Conservation (phyloP, 2,329 filamentous ascomycete genomes). For the Camptophora hylomeconis region DNA sequence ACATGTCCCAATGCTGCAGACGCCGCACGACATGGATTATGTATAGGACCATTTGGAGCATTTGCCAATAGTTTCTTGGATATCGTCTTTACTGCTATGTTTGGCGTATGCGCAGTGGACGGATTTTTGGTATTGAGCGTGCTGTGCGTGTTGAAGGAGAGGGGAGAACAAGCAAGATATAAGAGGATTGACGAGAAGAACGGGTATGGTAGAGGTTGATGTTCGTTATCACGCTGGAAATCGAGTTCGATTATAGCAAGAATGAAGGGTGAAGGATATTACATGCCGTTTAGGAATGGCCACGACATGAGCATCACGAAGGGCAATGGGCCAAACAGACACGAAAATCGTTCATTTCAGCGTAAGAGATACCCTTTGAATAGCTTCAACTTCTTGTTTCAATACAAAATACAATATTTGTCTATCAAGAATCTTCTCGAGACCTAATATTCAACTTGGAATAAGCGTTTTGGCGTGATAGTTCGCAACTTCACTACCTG, state of each 20-base stretch:
- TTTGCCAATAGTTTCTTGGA: constrained; percentile 63
- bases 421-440: too few species aligned
- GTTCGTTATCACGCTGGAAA: neutral
- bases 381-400: too few species aligned
- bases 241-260: neutral
- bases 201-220: constrained; percentile 40
- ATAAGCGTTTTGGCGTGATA: too few species aligned
- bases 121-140: constrained; percentile 55
- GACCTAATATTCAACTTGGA: too few species aligned
- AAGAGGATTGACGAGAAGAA: constrained; percentile 71
- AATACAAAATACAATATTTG: too few species aligned
- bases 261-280: neutral
- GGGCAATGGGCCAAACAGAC: too few species aligned
- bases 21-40: constrained; percentile 57
- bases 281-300: neutral
- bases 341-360: too few species aligned
- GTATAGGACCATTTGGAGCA: constrained; percentile 51
- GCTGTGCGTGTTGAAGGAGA: constrained; percentile 65
- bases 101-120: constrained; percentile 63
- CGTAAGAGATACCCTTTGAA: too few species aligned
- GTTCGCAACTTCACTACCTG: too few species aligned
- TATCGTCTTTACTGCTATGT: constrained; percentile 64
- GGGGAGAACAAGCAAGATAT: constrained; percentile 67
- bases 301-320: too few species aligned
- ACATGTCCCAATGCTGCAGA: constrained; percentile 58